phyloP scores from a whole-genome alignment of 192 early-diverging fungal genomes.

The Obelidium mucronatum region DNA sequence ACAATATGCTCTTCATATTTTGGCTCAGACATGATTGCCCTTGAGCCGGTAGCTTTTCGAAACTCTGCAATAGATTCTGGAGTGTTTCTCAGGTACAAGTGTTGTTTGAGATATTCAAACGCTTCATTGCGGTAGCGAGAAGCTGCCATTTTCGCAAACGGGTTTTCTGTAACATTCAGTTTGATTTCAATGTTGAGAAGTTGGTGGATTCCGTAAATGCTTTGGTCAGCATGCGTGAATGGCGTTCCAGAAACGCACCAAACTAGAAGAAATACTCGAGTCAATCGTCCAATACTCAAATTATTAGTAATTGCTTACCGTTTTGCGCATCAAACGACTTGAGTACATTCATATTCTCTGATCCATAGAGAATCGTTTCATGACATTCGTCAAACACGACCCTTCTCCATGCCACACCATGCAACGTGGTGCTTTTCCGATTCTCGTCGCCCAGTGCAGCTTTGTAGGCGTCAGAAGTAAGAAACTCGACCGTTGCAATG shows the following conservation, averaged over 20 bases:
- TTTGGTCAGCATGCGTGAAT: slow-evolving; percentile 24
- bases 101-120: slow-evolving; percentile 26
- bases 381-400: slow-evolving; percentile 34
- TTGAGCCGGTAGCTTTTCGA: not conserved
- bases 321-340: not conserved
- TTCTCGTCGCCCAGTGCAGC: not conserved
- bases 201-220: slow-evolving; percentile 31
- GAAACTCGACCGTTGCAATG: slow-evolving; percentile 21
- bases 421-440: not conserved
- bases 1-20: slow-evolving; percentile 22
- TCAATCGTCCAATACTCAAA: no score
- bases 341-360: slow-evolving; percentile 26
- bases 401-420: slow-evolving; percentile 13
- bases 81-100: slow-evolving; percentile 22
- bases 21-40: not conserved
- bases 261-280: not conserved
- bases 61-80: slow-evolving; percentile 18
- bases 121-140: slow-evolving; percentile 22
- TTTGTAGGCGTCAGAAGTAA: slow-evolving; percentile 15
- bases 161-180: slow-evolving; percentile 29
- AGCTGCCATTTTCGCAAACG: slow-evolving; percentile 2
- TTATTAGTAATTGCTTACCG: not conserved
- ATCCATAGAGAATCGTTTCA: slow-evolving; percentile 29
- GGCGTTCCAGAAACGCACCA: slow-evolving; percentile 34
- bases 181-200: slow-evolving; percentile 28